Base-by-base conservation (phyloP, 108 stramenopile species). In the Licmophora abbreviata region DNA sequence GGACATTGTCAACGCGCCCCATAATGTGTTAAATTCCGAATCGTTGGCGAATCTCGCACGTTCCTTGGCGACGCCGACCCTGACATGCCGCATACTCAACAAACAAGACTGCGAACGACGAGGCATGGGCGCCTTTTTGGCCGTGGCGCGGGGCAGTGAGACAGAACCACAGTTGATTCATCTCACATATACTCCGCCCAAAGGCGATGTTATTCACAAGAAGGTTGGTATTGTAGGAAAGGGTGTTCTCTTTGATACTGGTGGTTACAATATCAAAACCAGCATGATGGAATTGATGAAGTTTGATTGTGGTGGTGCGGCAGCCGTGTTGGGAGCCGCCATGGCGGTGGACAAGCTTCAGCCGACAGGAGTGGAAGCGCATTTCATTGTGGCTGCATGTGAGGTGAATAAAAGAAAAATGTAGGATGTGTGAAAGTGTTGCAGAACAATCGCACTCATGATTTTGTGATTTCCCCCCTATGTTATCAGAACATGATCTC, bases 201-300 rank as follows among this genome's bases (percentile, higher is more conserved):
- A 51, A 28, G 17, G 6, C 1, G 68, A 65, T 15, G 27, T 49
- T 23, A 56, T 56, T 54, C 79, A 79, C 26, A 89, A 85, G 69
- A 93, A 84, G 59, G 81, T 99, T 25, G 95, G 88, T 6, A 60
- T 95, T 29, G 60, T 96, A 46, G 95, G 95, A 15, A 96, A 96
- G 75, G 99, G 96, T 11, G 74, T 99, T 0, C 77, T 96, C 1
- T 99, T 98, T 63, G 99, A 99, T 66, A 88, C 92, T 23, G 99
- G 99, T 36, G 99, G 99, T 14, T 97, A 97, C 87, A 98, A 99
- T 59, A 94, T 99, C 71, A 99, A 99, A 74, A 90, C 90, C 2
- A 58, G 68, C 9, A 95, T 94, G 95, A 99, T 99, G 80, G 97
- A 97, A 59, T 59, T 95, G 27, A 99, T 99, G 99, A 98, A 99